phyloP scores from a whole-genome alignment of 352 stramenopile genomes.

The Globisporangium recalcitrans region DNA sequence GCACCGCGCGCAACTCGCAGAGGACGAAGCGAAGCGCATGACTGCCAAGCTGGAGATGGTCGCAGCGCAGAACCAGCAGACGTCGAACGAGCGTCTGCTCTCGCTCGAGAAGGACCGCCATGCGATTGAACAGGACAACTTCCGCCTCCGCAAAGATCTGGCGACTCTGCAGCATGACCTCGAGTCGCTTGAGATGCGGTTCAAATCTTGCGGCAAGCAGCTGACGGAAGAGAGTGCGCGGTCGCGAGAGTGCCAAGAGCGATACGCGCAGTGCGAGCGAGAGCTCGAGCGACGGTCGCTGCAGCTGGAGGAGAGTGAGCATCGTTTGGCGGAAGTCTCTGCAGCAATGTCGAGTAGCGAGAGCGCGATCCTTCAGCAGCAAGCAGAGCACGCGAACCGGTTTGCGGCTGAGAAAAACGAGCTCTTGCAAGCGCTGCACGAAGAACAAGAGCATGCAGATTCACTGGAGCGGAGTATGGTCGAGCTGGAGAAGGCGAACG shows the following conservation, averaged over 20 bases:
- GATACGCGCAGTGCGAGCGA: constrained; percentile 20
- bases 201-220: constrained; percentile 33
- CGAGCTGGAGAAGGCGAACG: constrained; percentile 28
- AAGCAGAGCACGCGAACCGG: constrained; percentile 34
- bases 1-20: constrained; percentile 32
- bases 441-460: constrained; percentile 35
- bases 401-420: constrained; percentile 43
- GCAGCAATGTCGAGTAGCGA: constrained; percentile 31
- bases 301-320: constrained; percentile 40
- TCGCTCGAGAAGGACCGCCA: constrained; percentile 49
- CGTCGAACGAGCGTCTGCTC: constrained; percentile 49
- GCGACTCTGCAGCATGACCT: constrained; percentile 43
- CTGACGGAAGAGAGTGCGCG: constrained; percentile 32
- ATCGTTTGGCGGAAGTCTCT: constrained; percentile 30
- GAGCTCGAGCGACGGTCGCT: constrained; percentile 25
- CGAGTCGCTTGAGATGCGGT: constrained; percentile 41
- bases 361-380: constrained; percentile 27
- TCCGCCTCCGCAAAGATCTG: constrained; percentile 38
- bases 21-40: constrained; percentile 35
- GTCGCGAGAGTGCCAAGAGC: constrained; percentile 29
- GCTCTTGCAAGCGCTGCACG: constrained; percentile 34
- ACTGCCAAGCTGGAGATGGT: constrained; percentile 38
- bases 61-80: constrained; percentile 35
- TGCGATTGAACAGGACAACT: constrained; percentile 50
- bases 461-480: constrained; percentile 22